Evolutionary conservation across 1,284 basidiomycete species (phyloP).

Genomic region (Apiotrichum veenhuisii): DNA sequence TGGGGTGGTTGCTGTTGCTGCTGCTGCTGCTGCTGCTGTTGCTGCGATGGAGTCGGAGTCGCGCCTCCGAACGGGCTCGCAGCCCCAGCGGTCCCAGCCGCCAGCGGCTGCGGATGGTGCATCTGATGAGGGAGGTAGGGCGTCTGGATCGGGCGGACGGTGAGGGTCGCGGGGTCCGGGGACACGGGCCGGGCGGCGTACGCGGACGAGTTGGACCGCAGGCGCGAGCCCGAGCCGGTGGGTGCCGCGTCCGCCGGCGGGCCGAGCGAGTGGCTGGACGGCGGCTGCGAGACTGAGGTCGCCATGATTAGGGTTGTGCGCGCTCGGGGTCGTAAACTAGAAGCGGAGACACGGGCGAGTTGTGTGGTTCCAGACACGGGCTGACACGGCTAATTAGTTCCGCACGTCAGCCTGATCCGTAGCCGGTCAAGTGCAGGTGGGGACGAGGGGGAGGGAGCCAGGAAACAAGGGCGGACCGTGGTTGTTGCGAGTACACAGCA

Average conservation of each 20-base stretch:
- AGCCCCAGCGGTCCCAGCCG: not conserved
- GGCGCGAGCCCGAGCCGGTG: not conserved
- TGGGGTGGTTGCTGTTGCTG: too few relatives aligned
- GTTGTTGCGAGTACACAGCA: too few relatives aligned
- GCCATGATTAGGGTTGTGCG: not conserved
- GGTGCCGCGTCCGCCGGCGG: not conserved
- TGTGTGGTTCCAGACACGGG: too few relatives aligned
- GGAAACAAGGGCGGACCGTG: too few relatives aligned
- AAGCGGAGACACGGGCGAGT: too few relatives aligned
- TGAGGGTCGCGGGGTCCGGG: not conserved
- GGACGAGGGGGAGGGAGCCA: too few relatives aligned
- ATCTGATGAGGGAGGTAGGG: not conserved
- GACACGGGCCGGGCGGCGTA: not conserved
- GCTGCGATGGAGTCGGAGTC: not conserved
- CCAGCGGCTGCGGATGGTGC: not conserved
- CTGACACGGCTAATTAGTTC: too few relatives aligned
- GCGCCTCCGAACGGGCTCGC: not conserved
- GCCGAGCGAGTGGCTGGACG: not conserved
- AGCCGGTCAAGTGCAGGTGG: too few relatives aligned
- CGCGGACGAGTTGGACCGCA: not conserved
- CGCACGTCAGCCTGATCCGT: too few relatives aligned
- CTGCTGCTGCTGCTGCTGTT: not conserved
- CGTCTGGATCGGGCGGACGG: slow-evolving; percentile 1
- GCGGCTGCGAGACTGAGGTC: not conserved
- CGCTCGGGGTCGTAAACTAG: too few relatives aligned